These are phyloP conservation scores for Trichophyton mentagrophytes DNA, from an alignment of 2,329 filamentous ascomycete species.

Conservation along the genomic window DNA sequence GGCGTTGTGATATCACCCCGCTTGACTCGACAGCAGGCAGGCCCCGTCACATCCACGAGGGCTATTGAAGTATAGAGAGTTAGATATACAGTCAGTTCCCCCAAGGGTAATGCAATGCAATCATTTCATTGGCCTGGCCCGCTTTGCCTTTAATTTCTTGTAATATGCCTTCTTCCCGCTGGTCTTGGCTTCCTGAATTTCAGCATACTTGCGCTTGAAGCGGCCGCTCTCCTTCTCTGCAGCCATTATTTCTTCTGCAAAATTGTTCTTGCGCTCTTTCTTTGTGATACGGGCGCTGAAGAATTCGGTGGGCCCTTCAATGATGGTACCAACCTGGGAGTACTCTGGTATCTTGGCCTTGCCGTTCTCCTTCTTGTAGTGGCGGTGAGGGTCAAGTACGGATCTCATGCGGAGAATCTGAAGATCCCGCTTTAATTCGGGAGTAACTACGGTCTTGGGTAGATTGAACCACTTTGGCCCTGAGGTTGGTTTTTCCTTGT, in stretches of 20 bases:
- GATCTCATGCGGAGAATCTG: slow-evolving; percentile 82
- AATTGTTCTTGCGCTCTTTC: slow-evolving; percentile 74
- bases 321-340: slow-evolving; percentile 76
- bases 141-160: slow-evolving; percentile 58
- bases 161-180: slow-evolving; percentile 87
- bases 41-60: neutral
- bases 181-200: slow-evolving; percentile 68
- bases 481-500: slow-evolving; percentile 50
- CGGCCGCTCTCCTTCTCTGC: slow-evolving; percentile 52
- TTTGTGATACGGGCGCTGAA: slow-evolving; percentile 68
- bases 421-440: slow-evolving; percentile 76
- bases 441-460: slow-evolving; percentile 69
- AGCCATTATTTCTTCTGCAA: slow-evolving; percentile 72
- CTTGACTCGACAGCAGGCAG: neutral
- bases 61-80: neutral
- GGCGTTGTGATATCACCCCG: neutral
- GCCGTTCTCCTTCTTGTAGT: slow-evolving; percentile 75
- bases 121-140: slow-evolving; percentile 18
- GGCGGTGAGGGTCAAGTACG: slow-evolving; percentile 74
- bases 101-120: neutral
- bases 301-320: slow-evolving; percentile 81
- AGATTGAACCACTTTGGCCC: slow-evolving; percentile 80
- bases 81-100: neutral
- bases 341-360: slow-evolving; percentile 64
- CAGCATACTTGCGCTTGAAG: slow-evolving; percentile 76